Conservation (phyloP, 352 stramenopile species). For the Globisporangium emineosum region DNA sequence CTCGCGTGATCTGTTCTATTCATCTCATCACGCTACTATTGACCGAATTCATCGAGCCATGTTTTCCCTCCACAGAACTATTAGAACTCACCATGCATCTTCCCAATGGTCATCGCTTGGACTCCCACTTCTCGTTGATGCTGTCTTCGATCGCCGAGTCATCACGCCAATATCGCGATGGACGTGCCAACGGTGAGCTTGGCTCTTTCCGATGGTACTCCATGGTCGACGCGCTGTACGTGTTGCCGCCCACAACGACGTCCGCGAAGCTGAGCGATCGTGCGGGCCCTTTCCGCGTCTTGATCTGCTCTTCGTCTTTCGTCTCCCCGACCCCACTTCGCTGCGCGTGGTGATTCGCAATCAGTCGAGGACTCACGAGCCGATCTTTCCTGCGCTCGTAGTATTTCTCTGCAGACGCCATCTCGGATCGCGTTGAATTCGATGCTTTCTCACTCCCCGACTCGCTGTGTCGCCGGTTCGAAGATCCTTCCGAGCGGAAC, state of each 20-base stretch:
- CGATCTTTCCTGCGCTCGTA: conserved; percentile 34
- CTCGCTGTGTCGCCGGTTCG: conserved; percentile 67
- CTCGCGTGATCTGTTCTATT: background rate
- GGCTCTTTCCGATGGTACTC: conserved; percentile 30
- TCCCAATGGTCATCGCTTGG: conserved; percentile 41
- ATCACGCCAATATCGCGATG: conserved; percentile 46
- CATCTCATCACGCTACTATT: background rate
- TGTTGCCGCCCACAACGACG: conserved; percentile 65
- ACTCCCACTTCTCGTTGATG: conserved; percentile 70
- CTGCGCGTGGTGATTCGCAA: conserved; percentile 22
- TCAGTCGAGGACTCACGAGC: conserved; percentile 42
- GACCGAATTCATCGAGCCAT: background rate
- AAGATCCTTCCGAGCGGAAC: conserved; percentile 20
- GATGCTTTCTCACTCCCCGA: conserved; percentile 53
- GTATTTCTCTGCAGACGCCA: conserved; percentile 45
- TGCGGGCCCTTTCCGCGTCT: conserved; percentile 58
- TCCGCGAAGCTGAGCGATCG: conserved; percentile 86
- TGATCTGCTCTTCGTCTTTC: conserved; percentile 20
- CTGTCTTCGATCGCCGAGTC: conserved; percentile 57
- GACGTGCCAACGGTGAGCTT: conserved; percentile 39
- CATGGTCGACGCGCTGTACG: conserved; percentile 18
- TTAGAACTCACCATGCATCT: background rate
- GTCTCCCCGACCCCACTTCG: conserved; percentile 18
- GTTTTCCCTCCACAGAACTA: background rate
- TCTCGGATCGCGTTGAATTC: conserved; percentile 44